Base-by-base conservation (phyloP, 1,284 basidiomycete species). In the Pseudozyma thailandica region DNA sequence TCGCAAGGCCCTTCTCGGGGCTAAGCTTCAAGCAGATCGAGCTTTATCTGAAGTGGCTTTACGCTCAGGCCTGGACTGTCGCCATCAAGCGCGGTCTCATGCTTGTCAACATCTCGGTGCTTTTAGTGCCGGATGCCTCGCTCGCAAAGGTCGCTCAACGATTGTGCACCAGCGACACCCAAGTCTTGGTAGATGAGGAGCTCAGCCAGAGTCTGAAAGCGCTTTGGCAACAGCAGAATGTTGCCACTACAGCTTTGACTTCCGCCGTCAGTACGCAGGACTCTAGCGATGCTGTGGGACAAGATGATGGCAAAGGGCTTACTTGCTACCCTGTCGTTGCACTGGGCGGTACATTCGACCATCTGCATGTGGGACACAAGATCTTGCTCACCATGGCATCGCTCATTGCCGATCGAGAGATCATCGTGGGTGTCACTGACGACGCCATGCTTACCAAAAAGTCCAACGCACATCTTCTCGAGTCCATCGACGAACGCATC, bases 321-420 rank as follows among this genome's bases (percentile, higher is more conserved):
- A 46, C 15, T 16, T 42, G 39, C 43, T 72, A 68, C 30, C 61
- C 52, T 10, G 73, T 69, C 8, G 72, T 70, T 3, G 86, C 86
- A 79, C 72, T 90, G 9, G 90, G 90, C 25, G 90, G 90, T 10
- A 98, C 95, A 0, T 98, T 98, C 82, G 95, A 99, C 84, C 96
- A 98, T 81, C 87, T 99, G 16, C 95, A 99, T 82, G 89, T 93
- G 1, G 95, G 95, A 0, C 95, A 99, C 86, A 98, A 98, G 85
- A 94, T 98, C 61, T 87, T 99, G 33, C 87, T 99, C 6, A 92
- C 92, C 75, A 93, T 96, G 88, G 90, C 89, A 8, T 89, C 91
- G 2, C 93, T 92, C 86, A 88, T 97, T 59, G 87, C 93, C 0
- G 84, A 85, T 44, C 84, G 87, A 69, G 93, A 92, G 82, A 84